A percentile compares a stretch with the other conserved stretches of the same genome.
These are phyloP conservation scores for Saturnispora serradocipensis DNA, from an alignment of 805 yeast species.

Conservation along the genomic window DNA sequence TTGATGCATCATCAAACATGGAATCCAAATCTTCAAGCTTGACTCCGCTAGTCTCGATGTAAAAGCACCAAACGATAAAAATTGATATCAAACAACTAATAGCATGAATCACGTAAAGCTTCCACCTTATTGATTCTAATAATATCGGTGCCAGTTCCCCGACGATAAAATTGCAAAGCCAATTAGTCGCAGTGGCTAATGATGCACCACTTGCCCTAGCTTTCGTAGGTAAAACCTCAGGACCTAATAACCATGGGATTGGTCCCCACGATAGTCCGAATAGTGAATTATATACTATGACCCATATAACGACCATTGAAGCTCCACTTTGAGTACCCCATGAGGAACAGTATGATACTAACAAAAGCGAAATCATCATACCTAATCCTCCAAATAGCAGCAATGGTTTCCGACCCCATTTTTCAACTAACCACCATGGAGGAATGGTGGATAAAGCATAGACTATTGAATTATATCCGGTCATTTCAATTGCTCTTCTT, in stretches of 20 bases:
- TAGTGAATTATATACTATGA: slow-evolving; percentile 69
- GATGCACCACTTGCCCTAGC: slow-evolving; percentile 89
- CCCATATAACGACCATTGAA: slow-evolving; percentile 55
- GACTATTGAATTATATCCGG: slow-evolving; percentile 65
- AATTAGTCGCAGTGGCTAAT: slow-evolving; percentile 81
- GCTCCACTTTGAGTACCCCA: slow-evolving; percentile 4
- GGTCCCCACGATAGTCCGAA: slow-evolving; percentile 95
- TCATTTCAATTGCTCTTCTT: slow-evolving; percentile 78
- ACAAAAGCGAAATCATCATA: slow-evolving; percentile 64
- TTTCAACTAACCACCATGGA: slow-evolving; percentile 85
- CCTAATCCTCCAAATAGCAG: slow-evolving; percentile 67
- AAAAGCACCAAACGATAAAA: slow-evolving; percentile 57
- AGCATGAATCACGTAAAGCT: slow-evolving; percentile 75
- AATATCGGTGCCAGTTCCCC: slow-evolving; percentile 88
- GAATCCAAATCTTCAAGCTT: slow-evolving; percentile 87
- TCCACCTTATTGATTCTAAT: slow-evolving; percentile 69
- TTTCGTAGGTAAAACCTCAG: slow-evolving; percentile 77
- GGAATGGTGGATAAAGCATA: slow-evolving; percentile 60
- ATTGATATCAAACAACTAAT: slow-evolving; percentile 66
- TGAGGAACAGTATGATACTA: slow-evolving; percentile 52
- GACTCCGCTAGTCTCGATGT: slow-evolving; percentile 89
- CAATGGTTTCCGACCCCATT: slow-evolving; percentile 88
- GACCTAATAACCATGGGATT: slow-evolving; percentile 74
- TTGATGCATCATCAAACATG: slow-evolving; percentile 61
- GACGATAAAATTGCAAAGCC: slow-evolving; percentile 87